Evolutionary conservation across 345 rosid species (phyloP).

Genomic region (Physaria fendleri): DNA sequence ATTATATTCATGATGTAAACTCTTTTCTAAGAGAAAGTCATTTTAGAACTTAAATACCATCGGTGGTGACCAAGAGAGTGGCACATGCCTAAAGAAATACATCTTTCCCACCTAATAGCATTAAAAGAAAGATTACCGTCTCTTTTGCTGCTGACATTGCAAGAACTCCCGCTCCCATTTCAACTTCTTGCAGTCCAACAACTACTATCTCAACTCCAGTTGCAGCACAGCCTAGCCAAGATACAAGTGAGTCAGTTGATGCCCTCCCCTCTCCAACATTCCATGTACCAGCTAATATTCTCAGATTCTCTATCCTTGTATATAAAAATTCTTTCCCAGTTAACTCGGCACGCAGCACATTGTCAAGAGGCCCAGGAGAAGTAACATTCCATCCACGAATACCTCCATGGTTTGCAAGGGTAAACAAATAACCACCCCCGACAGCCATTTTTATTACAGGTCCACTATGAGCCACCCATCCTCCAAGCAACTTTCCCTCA

Average conservation of each 20-base stretch:
- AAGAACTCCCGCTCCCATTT: constrained; percentile 86
- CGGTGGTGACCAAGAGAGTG: neutral
- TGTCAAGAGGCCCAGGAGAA: constrained; percentile 70
- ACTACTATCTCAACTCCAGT: constrained; percentile 63
- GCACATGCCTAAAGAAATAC: neutral
- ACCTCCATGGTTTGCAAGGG: constrained; percentile 77
- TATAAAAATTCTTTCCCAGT: constrained; percentile 52
- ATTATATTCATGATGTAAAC: neutral
- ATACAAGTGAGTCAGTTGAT: constrained; percentile 49
- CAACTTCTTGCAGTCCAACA: constrained; percentile 81
- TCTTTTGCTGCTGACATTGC: constrained; percentile 90
- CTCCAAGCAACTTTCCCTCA: constrained; percentile 58
- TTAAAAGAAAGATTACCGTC: constrained; percentile 50
- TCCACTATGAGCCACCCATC: constrained; percentile 71
- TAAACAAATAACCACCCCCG: constrained; percentile 60
- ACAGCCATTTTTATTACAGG: constrained; percentile 58
- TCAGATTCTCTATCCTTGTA: constrained; percentile 54
- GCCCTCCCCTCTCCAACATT: constrained; percentile 82
- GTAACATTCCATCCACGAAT: constrained; percentile 76
- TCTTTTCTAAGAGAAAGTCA: constrained; percentile 1
- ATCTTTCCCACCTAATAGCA: neutral
- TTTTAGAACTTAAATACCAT: constrained; percentile 4
- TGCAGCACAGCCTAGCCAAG: constrained; percentile 65
- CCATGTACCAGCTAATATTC: constrained; percentile 64
- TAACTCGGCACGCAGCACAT: constrained; percentile 49